These are phyloP conservation scores for Candida takata DNA, from an alignment of 805 yeast species.

Conservation along the genomic window DNA sequence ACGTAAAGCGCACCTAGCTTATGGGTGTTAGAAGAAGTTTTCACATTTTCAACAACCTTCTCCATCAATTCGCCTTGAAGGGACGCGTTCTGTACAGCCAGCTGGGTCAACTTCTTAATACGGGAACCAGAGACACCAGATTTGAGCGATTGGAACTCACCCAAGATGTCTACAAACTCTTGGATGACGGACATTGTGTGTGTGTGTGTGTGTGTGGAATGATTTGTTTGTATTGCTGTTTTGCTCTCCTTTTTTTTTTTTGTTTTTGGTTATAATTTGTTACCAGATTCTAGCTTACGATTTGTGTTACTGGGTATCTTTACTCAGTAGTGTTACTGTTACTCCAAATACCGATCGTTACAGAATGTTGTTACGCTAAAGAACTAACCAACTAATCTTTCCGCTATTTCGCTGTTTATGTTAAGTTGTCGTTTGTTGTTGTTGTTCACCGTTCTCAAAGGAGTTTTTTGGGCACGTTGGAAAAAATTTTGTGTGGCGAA, in stretches of 20 bases:
- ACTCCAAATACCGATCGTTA: no score
- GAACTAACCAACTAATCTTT: no score
- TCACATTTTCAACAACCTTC: constrained; percentile 58
- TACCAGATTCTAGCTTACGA: no score
- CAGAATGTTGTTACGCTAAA: no score
- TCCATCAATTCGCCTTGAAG: constrained; percentile 41
- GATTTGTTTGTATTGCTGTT: background rate
- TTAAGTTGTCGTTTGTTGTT: no score
- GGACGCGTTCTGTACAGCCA: constrained; percentile 57
- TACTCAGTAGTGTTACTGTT: no score
- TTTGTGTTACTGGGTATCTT: no score
- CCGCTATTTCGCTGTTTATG: no score
- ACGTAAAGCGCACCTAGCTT: constrained; percentile 89
- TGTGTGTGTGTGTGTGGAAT: no score
- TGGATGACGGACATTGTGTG: constrained; percentile 23
- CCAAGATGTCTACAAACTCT: constrained; percentile 34
- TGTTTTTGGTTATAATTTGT: background rate
- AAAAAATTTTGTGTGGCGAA: no score
- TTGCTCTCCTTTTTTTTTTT: background rate
- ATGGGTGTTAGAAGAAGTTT: constrained; percentile 67
- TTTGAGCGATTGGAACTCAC: constrained; percentile 45
- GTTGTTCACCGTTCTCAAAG: no score
- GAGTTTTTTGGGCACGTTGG: no score
- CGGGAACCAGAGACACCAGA: constrained; percentile 96
- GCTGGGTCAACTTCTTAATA: constrained; percentile 75